Evolutionary conservation across 2,329 filamentous ascomycete species (phyloP), one percentile per base, ranked within the genome.

Genomic region (Claviceps africana): DNA sequence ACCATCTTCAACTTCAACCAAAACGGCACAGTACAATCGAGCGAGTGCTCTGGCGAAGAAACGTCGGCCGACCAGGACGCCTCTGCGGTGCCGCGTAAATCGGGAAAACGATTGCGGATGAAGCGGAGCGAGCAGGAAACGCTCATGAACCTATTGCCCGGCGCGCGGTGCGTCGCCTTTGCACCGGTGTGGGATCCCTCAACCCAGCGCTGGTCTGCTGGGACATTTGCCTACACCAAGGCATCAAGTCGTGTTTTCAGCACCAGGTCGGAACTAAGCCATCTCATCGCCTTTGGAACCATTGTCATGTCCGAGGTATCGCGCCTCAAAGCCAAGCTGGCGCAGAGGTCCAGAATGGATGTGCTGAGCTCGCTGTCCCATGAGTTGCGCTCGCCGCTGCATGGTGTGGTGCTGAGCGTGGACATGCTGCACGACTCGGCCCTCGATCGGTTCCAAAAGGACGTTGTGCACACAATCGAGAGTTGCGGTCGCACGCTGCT

Each of bases 281-380:
- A 75, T 30, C 64, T 80, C 9, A 64, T 66, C 4, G 73, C 72
- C 0, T 79, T 81, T 54, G 72, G 72, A 0, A 73, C 75, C 52
- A 72, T 74, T 0, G 74, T 78, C 17, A 79, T 81, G 69, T 71
- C 76, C 0, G 79, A 83, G 51, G 65, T 83, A 1, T 70, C 73
- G 0, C 68, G 74, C 2, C 54, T 79, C 2, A 62, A 69, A 15
- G 59, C 65, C 0, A 51, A 62, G 6, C 58, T 62, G 13, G 65
- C 68, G 0, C 68, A 72, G 35, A 72, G 68, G 50, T 73, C 76
- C 39, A 81, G 81, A 60, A 73, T 73, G 1, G 77, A 81, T 52
- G 75, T 81, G 39, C 70, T 83, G 8, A 75, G 76, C 0, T 81
- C 75, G 0, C 72, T 83, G 5, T 79, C 75, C 2, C 80, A 83